phyloP scores from a whole-genome alignment of 1,139 yeast species.

The Yamadazyma buinensis region DNA sequence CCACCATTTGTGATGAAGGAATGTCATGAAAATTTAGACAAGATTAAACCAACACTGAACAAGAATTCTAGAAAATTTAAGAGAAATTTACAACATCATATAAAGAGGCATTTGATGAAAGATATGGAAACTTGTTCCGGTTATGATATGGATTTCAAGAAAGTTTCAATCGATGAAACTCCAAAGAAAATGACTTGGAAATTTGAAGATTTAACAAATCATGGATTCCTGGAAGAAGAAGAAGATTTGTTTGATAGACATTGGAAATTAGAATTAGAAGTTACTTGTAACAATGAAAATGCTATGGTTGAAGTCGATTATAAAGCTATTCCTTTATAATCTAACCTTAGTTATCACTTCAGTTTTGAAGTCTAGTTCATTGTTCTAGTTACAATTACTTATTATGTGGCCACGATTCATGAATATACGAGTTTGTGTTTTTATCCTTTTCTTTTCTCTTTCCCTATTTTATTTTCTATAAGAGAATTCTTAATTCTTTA shows the following conservation, averaged over 20 bases:
- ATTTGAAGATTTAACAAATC: constrained; percentile 49
- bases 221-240: constrained; percentile 50
- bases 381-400: too few relatives aligned
- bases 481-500: not conserved
- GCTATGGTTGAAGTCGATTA: constrained; percentile 62
- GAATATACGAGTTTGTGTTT: too few relatives aligned
- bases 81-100: constrained; percentile 72
- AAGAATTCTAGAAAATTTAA: constrained; percentile 68
- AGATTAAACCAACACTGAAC: constrained; percentile 69
- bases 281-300: constrained; percentile 55
- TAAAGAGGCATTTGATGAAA: constrained; percentile 64
- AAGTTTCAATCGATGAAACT: constrained; percentile 48
- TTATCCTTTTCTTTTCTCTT: not conserved
- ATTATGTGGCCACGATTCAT: too few relatives aligned
- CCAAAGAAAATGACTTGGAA: constrained; percentile 47
- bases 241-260: constrained; percentile 45
- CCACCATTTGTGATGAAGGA: constrained; percentile 72
- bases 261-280: constrained; percentile 56
- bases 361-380: too few relatives aligned
- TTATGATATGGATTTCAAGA: constrained; percentile 49
- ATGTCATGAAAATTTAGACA: constrained; percentile 67
- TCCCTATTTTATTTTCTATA: not conserved
- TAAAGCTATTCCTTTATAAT: constrained; percentile 36
- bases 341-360: too few relatives aligned
- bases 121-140: constrained; percentile 66